Evolutionary conservation across 441 rosid species (phyloP).

Genomic region (Brassica balearica): DNA sequence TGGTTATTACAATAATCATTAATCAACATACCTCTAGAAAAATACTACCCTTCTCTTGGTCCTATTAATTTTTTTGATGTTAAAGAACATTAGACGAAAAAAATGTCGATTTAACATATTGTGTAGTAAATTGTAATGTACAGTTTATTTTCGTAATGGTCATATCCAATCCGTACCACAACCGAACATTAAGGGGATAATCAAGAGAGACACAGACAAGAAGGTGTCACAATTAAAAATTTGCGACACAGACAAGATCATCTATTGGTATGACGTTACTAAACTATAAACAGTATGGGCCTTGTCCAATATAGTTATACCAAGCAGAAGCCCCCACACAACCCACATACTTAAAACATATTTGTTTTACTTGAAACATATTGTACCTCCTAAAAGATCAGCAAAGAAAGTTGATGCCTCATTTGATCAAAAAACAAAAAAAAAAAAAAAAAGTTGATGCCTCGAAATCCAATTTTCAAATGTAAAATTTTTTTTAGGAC

Average conservation of each 20-base stretch:
- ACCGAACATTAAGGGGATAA: background rate
- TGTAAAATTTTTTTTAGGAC: background rate
- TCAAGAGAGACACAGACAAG: background rate
- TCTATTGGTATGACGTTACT: background rate
- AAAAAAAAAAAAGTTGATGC: background rate
- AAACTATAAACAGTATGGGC: slow-evolving; percentile 1
- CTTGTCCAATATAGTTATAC: background rate
- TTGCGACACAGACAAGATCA: background rate
- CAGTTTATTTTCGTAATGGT: background rate
- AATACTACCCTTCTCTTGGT: background rate
- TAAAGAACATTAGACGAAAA: background rate
- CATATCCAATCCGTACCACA: background rate
- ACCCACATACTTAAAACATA: background rate
- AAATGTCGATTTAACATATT: background rate
- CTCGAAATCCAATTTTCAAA: slow-evolving; percentile 12
- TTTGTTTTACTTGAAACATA: background rate
- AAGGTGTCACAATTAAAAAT: background rate
- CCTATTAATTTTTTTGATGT: background rate
- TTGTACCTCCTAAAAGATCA: background rate
- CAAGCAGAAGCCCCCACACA: background rate
- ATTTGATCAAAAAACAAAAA: no score
- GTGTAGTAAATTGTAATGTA: background rate
- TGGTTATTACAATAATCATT: background rate
- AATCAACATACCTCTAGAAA: background rate
- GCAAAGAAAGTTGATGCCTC: background rate